Conservation (phyloP, 164 flowering plant species). For the Vitis riparia region DNA sequence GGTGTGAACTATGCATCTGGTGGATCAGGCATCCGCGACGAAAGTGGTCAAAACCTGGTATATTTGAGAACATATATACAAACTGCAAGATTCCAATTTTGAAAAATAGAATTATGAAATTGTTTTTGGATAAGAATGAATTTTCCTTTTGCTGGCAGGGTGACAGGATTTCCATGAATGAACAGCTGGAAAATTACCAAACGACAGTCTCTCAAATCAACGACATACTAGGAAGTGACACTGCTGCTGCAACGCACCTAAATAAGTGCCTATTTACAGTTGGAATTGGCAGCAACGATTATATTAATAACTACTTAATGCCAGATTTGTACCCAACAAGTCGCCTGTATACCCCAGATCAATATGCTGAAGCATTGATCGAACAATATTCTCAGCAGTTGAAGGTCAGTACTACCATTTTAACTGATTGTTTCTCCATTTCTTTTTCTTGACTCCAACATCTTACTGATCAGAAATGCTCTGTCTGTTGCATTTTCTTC, state of each 20-base stretch:
- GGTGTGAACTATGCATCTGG: conserved; percentile 52
- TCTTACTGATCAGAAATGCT: no score
- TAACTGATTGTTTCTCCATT: no score
- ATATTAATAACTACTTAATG: conserved; percentile 40
- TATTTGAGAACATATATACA: neutral
- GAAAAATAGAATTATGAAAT: no score
- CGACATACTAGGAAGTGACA: neutral
- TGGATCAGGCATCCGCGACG: conserved; percentile 35
- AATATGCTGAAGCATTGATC: conserved; percentile 25
- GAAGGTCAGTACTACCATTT: conserved; percentile 7
- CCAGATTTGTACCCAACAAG: conserved; percentile 22
- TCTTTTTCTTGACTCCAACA: no score
- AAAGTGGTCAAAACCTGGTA: conserved; percentile 31
- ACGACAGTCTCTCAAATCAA: conserved; percentile 1
- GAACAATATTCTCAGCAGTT: conserved; percentile 19
- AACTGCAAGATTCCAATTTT: neutral
- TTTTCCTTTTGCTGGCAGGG: conserved; percentile 21
- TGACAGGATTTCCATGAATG: conserved; percentile 1
- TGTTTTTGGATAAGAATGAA: neutral
- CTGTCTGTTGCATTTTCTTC: neutral
- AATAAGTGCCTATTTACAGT: conserved; percentile 30
- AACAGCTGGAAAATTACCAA: conserved; percentile 22
- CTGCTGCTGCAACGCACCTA: neutral
- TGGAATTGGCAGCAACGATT: conserved; percentile 38
- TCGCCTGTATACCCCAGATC: conserved; percentile 11